A percentile compares a stretch with the other conserved stretches of the same genome.
phyloP scores from a whole-genome alignment of 2,329 filamentous ascomycete genomes.

The Paraphoma sp. region DNA sequence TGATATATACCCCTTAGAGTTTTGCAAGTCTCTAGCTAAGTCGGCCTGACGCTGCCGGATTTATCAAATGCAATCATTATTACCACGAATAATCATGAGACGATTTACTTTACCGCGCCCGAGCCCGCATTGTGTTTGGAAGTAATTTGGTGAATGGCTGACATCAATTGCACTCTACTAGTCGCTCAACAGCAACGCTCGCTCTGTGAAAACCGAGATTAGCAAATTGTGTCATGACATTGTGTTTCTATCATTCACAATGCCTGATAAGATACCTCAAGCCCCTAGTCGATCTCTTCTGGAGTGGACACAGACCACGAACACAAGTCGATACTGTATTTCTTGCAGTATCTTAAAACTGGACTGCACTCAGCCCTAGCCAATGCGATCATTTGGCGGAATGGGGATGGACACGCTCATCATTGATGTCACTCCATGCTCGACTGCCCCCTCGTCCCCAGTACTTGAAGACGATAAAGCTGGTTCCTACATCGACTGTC shows the following conservation, averaged over 20 bases:
- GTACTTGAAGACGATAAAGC: background rate
- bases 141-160: too few relatives aligned
- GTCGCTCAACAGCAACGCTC: too few relatives aligned
- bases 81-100: too few relatives aligned
- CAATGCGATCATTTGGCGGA: too few relatives aligned
- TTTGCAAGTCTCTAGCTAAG: background rate
- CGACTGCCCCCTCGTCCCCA: background rate
- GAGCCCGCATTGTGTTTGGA: too few relatives aligned
- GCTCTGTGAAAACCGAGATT: too few relatives aligned
- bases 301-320: background rate
- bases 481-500: background rate
- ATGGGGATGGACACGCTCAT: background rate
- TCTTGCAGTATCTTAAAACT: background rate
- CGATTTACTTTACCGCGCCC: too few relatives aligned
- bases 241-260: background rate
- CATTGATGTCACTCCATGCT: conserved; percentile 4
- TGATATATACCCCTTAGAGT: background rate
- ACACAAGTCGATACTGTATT: background rate
- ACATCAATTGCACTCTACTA: too few relatives aligned
- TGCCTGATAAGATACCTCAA: background rate
- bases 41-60: too few relatives aligned
- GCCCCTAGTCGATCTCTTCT: too few relatives aligned
- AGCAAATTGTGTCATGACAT: too few relatives aligned
- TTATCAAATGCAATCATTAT: too few relatives aligned
- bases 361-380: background rate